Evolutionary conservation across 805 yeast genomes (phyloP), one percentile per base, ranked within the genome.

Genomic region (Teunomyces kruisii): DNA sequence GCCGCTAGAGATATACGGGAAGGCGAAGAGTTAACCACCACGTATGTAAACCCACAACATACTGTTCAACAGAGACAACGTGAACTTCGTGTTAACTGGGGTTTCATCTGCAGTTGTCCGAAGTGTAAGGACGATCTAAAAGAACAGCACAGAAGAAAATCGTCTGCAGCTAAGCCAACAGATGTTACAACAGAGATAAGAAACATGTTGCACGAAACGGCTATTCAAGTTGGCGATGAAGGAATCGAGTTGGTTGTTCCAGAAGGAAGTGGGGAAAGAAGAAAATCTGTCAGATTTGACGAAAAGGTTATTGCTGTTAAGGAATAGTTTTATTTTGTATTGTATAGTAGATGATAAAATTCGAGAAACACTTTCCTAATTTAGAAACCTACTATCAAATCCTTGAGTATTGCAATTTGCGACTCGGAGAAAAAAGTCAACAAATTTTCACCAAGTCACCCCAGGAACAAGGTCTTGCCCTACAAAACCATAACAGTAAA

Each of bases 31-130:
- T 71, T 88, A 32, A 67, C 79, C 0, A 80, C 86, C 1, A 74
- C 85, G 2, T 88, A 88, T 54, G 87, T 87, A 1, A 80, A 85
- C 53, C 88, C 90, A 1, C 60, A 68, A 5, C 82, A 79, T 54
- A 78, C 80, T 2, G 78, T 83, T 7, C 78, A 74, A 38, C 80
- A 83, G 46, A 75, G 96, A 50, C 81, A 80, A 54, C 62, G 85
- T 50, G 82, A 79, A 50, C 67, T 88, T 40, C 65, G 91, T 47
- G 80, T 81, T 9, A 83, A 84, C 54, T 88, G 89, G 88, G 96
- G 96, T 3, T 88, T 88, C 61, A 57, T 76, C 14, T 88, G 96
- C 62, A 62, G 60, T 19, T 88, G 96, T 60, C 54, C 63, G 9
- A 77, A 84, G 50, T 88, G 96, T 62, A 75, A 77, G 54, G 67